Base-by-base conservation (phyloP, 495 filamentous ascomycete species). In the Neurospora sp. region DNA sequence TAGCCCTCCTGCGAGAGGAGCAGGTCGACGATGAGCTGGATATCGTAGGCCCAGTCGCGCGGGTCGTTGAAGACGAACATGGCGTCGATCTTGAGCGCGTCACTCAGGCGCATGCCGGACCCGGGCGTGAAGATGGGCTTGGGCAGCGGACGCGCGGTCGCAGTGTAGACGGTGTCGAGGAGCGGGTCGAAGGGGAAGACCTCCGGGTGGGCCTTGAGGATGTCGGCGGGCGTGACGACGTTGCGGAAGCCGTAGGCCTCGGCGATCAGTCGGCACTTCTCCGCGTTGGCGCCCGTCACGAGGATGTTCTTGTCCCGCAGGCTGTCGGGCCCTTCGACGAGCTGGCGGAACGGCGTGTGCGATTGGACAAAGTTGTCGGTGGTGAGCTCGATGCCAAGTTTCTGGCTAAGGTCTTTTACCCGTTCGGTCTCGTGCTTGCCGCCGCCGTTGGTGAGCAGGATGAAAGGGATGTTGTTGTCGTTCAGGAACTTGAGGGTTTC, bases 391-490 rank as follows among this genome's bases (percentile, higher is more conserved):
- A 93, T 85, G 71, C 93, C 89, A 20, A 98, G 88, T 80, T 93
- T 92, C 71, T 88, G 82, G 77, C 89, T 92, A 23, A 97, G 88
- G 75, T 97, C 92, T n/a, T 89, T 78, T 76, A 94, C 96, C 69
- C 94, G 86, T 78, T 97, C 94, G 76, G 90, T 84, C 81, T 97
- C 94, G 5, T 90, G 91, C 83, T 95, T 97, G 72, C 94, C 94
- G 72, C 94, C 94, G 69, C 94, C 94, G 77, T 98, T 98, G 69
- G 94, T 98, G 39, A 98, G 88, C 78, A 97, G 94, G 76, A 98
- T 96, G 79, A 96, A 97, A 2, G 94, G 94, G 71, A 88, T 88
- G 69, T 72, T 72, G 69, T 92, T 85, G 31, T 87, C 76, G 75
- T 94, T 88, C 31, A 98, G 89, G 74, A 88, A 89, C 14, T 79